A percentile compares a stretch with the other conserved stretches of the same genome.
Evolutionary conservation across 1,284 basidiomycete species (phyloP).

Genomic region (Mrakiaceae sp.): DNA sequence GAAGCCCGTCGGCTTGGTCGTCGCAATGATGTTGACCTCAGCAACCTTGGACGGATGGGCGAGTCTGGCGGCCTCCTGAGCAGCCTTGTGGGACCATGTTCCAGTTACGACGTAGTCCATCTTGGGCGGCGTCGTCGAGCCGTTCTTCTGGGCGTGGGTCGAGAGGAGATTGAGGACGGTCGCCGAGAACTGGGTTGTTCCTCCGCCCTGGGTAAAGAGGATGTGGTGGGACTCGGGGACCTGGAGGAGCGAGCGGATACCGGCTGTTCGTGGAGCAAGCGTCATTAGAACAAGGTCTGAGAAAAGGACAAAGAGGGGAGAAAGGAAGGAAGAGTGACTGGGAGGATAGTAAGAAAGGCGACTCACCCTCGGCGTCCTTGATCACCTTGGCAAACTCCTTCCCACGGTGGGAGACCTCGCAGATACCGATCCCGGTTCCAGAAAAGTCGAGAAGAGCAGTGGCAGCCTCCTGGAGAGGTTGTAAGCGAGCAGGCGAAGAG

Average conservation of each 20-base stretch:
- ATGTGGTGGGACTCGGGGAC: constrained; percentile 76
- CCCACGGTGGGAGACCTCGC: constrained; percentile 86
- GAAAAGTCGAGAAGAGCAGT: constrained; percentile 74
- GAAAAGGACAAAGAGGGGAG: not conserved
- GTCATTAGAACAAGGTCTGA: not conserved
- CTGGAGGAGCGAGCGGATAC: constrained; percentile 59
- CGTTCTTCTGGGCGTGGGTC: constrained; percentile 45
- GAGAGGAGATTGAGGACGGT: constrained; percentile 80
- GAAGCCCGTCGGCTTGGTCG: constrained; percentile 58
- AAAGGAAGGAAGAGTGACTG: not conserved
- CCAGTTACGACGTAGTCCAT: constrained; percentile 87
- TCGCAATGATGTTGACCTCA: constrained; percentile 55
- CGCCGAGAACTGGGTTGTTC: constrained; percentile 77
- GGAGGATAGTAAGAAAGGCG: not conserved
- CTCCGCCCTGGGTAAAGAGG: constrained; percentile 86
- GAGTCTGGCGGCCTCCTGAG: constrained; percentile 60
- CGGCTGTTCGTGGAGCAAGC: constrained; percentile 27
- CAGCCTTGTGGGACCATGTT: constrained; percentile 78
- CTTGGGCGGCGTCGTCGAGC: constrained; percentile 41
- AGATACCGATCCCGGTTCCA: constrained; percentile 80
- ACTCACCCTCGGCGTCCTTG: constrained; percentile 47
- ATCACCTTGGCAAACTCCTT: constrained; percentile 70
- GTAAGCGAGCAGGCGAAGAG: not conserved
- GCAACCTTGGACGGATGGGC: constrained; percentile 43
- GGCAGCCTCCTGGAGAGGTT: constrained; percentile 46